Evolutionary conservation across 345 rosid genomes (phyloP).

Genomic region (Syzygium aqueum): DNA sequence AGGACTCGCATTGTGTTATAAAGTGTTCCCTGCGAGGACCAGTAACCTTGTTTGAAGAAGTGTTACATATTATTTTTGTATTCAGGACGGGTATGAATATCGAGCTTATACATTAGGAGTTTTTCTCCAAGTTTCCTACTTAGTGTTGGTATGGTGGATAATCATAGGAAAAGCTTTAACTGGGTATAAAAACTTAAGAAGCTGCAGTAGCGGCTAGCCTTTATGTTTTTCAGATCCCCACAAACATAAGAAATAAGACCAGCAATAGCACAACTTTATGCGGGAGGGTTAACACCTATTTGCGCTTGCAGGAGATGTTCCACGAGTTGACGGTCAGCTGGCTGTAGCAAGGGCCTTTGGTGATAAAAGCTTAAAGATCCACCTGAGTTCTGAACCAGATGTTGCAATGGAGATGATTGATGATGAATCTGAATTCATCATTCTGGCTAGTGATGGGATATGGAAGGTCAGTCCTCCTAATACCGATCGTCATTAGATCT

Average conservation of each 20-base stretch:
- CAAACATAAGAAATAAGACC: not conserved
- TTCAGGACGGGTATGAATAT: not conserved
- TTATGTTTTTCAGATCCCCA: not conserved
- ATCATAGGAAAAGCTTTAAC: not conserved
- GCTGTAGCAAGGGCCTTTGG: slow-evolving; percentile 96
- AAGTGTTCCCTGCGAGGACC: not conserved
- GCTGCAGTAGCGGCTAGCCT: not conserved
- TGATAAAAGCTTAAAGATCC: slow-evolving; percentile 72
- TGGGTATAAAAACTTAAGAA: not conserved
- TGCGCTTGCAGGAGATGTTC: slow-evolving; percentile 63
- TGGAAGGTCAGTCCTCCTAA: slow-evolving; percentile 56
- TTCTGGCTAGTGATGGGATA: slow-evolving; percentile 89
- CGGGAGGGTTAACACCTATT: not conserved
- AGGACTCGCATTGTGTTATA: not conserved
- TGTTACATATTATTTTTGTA: not conserved
- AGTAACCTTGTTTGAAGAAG: not conserved
- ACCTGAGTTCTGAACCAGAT: slow-evolving; percentile 84
- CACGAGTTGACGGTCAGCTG: slow-evolving; percentile 84
- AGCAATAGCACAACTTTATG: not conserved
- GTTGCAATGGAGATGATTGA: slow-evolving; percentile 25
- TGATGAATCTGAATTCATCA: slow-evolving; percentile 36
- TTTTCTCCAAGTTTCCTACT: not conserved
- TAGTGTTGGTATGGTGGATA: not conserved
- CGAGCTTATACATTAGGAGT: not conserved
- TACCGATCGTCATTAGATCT: not conserved